Conservation (phyloP, 805 yeast species). For the Saccharomyces paradoxus region DNA sequence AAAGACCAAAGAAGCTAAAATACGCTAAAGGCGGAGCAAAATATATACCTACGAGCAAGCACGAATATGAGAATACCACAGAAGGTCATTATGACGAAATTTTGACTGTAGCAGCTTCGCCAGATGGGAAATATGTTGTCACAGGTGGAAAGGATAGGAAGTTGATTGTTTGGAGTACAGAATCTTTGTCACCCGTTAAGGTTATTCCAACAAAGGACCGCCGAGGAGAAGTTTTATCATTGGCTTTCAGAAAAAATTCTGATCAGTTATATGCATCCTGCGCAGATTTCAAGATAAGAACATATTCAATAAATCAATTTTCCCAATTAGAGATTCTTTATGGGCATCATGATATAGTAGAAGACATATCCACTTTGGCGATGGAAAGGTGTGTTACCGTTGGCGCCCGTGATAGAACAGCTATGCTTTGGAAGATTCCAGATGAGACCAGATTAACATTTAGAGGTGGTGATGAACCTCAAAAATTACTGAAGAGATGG, state of each 20-base stretch:
- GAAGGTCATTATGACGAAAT: constrained; percentile 76
- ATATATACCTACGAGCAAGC: constrained; percentile 30
- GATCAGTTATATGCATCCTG: constrained; percentile 89
- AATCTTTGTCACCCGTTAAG: constrained; percentile 64
- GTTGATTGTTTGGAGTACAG: constrained; percentile 79
- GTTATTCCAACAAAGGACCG: constrained; percentile 69
- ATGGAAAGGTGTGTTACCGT: constrained; percentile 93
- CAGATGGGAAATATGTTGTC: constrained; percentile 80
- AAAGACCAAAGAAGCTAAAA: constrained; percentile 58
- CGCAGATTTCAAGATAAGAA: constrained; percentile 83
- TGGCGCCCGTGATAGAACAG: constrained; percentile 91
- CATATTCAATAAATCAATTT: constrained; percentile 75
- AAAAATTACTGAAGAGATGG: constrained; percentile 34
- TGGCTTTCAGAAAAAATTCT: constrained; percentile 69
- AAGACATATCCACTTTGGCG: constrained; percentile 70
- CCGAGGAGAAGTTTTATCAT: constrained; percentile 61
- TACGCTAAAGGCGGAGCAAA: constrained; percentile 56
- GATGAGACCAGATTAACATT: constrained; percentile 92
- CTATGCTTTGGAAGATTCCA: constrained; percentile 92
- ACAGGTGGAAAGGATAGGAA: constrained; percentile 86
- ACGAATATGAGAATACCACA: constrained; percentile 41
- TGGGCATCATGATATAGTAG: constrained; percentile 90
- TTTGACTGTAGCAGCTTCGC: constrained; percentile 69
- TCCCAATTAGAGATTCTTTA: constrained; percentile 85
- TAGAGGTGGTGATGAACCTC: constrained; percentile 72